Conservation (phyloP, 305 asterid genomes). For the Rubia peregrina region DNA sequence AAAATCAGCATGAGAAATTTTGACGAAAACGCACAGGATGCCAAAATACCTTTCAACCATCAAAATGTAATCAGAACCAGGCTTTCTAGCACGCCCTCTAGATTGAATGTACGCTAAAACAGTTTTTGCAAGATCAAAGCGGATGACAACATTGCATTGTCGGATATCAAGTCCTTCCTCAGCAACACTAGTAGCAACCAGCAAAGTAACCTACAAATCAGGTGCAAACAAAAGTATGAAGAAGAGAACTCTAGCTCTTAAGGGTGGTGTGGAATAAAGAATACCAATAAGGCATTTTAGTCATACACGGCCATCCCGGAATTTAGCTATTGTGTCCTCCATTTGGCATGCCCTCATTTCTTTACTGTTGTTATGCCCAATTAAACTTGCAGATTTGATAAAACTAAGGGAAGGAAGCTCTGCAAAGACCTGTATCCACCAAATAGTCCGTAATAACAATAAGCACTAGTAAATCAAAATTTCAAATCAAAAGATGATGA, state of each 20-base stretch:
- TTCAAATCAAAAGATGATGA: conserved; percentile 8
- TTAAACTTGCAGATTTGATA: conserved; percentile 90
- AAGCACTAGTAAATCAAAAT: conserved; percentile 17
- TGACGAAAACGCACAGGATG: conserved; percentile 15
- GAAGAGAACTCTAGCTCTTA: not conserved
- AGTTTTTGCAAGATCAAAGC: conserved; percentile 99
- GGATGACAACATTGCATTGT: conserved; percentile 98
- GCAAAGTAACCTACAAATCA: conserved; percentile 70
- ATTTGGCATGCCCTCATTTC: conserved; percentile 96
- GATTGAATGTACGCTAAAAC: conserved; percentile 98
- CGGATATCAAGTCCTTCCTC: conserved; percentile 99
- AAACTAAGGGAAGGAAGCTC: conserved; percentile 94
- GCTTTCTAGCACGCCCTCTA: conserved; percentile 99
- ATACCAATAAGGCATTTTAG: conserved; percentile 11
- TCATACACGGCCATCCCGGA: conserved; percentile 99
- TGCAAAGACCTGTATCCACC: conserved; percentile 61
- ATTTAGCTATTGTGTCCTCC: conserved; percentile 94
- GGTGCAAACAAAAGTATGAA: conserved; percentile 20
- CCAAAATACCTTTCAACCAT: conserved; percentile 92
- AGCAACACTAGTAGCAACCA: conserved; percentile 99
- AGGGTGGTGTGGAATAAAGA: too few species aligned
- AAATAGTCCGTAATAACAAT: conserved; percentile 12
- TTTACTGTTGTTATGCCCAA: conserved; percentile 97
- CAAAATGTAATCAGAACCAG: conserved; percentile 98
- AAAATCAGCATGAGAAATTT: not conserved